phyloP scores from a whole-genome alignment of 192 early-diverging fungal species.

The Podila epicladia region DNA sequence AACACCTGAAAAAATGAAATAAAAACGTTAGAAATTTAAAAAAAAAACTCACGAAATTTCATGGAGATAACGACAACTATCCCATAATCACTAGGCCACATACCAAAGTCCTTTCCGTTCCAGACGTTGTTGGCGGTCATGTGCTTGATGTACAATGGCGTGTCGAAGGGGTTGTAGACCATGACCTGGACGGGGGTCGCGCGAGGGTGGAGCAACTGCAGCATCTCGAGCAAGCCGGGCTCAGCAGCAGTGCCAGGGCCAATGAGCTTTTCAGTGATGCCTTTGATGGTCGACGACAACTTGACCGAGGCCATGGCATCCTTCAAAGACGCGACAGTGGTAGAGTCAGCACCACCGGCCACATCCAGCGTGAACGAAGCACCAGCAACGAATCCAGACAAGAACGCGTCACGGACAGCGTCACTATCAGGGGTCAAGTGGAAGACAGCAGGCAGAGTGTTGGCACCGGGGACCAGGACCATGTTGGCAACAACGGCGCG shows the following conservation, averaged over 20 bases:
- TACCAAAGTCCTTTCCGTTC: constrained; percentile 53
- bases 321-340: constrained; percentile 51
- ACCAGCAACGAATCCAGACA: constrained; percentile 54
- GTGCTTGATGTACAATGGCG: constrained; percentile 55
- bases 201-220: constrained; percentile 16
- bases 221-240: constrained; percentile 26
- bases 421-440: constrained; percentile 47
- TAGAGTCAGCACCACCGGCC: constrained; percentile 50
- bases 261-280: constrained; percentile 56
- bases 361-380: constrained; percentile 49
- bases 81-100: no score
- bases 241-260: constrained; percentile 35
- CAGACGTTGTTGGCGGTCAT: constrained; percentile 50
- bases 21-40: no score
- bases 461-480: constrained; percentile 58
- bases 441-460: constrained; percentile 52
- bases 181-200: constrained; percentile 51
- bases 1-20: not conserved
- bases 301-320: constrained; percentile 54
- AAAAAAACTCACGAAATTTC: no score
- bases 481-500: constrained; percentile 52
- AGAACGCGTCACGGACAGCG: constrained; percentile 45
- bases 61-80: no score
- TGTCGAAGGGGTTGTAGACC: constrained; percentile 64
- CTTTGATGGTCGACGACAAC: constrained; percentile 48